Conservation (phyloP, 495 filamentous ascomycete species). For the Penicillium goetzii region DNA sequence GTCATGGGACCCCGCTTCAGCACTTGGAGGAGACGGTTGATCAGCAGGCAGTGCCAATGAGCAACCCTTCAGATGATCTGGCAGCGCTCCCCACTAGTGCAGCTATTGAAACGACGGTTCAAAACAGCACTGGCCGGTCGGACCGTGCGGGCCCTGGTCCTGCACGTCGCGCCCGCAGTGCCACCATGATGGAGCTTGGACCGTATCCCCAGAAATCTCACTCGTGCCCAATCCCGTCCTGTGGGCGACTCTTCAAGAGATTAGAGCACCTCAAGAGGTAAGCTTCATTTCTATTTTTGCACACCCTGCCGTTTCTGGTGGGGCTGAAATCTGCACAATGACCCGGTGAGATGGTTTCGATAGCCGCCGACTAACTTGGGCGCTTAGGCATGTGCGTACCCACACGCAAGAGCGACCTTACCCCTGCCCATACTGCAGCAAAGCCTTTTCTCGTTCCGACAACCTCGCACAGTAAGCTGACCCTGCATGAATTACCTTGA, state of each 20-base stretch:
- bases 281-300: slow-evolving; percentile 46
- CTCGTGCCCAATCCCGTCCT: slow-evolving; percentile 98
- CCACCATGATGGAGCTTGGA: slow-evolving; percentile 93
- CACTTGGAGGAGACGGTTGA: slow-evolving; percentile 78
- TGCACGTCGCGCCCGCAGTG: slow-evolving; percentile 87
- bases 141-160: slow-evolving; percentile 71
- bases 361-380: slow-evolving; percentile 62
- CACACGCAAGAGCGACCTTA: slow-evolving; percentile 99
- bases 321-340: slow-evolving; percentile 29
- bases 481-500: background rate
- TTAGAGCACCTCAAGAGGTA: slow-evolving; percentile 99
- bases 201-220: slow-evolving; percentile 98
- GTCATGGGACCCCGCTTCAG: slow-evolving; percentile 84
- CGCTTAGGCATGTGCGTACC: slow-evolving; percentile 90
- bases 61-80: slow-evolving; percentile 70
- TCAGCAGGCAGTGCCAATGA: slow-evolving; percentile 63
- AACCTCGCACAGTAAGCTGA: slow-evolving; percentile 91
- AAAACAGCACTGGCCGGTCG: slow-evolving; percentile 62
- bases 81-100: slow-evolving; percentile 66
- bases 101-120: slow-evolving; percentile 57
- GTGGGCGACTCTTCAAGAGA: slow-evolving; percentile 96
- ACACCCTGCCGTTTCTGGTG: slow-evolving; percentile 20
- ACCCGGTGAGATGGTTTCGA: slow-evolving; percentile 45
- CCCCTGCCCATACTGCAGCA: slow-evolving; percentile 94
- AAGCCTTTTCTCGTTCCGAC: slow-evolving; percentile 97